Base-by-base conservation (phyloP, 805 yeast genomes). In the Candida incommunis region DNA sequence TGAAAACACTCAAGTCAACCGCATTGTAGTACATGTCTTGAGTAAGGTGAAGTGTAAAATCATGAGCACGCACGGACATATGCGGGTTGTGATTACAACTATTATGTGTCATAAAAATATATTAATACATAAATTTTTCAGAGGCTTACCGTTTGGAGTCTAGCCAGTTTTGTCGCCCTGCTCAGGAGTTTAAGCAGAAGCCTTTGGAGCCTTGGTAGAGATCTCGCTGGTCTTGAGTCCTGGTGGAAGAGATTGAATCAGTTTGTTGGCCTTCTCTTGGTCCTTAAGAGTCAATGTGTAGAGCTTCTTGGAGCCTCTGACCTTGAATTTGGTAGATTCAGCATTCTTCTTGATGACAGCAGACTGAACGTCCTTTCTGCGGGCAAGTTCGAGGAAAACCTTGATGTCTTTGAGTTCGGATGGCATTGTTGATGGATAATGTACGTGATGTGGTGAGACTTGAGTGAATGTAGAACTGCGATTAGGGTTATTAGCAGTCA, bases 201-300 rank as follows among this genome's bases (percentile, higher is more conserved):
- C 49, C 53, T 54, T 54, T 43, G 54, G 55, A 34, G 44, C 46
- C 53, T 52, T 53, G 50, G 50, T 54, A 45, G 50, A 46, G 50
- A 58, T 51, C 48, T 51, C 53, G 46, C 53, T 53, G 43, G 58
- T 56, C 46, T 50, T 51, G 31, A 61, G 53, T 43, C 64, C 60
- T 69, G 98, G 95, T 70, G 97, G 96, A 65, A 92, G 78, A 65
- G 97, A 83, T 77, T 88, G 96, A 67, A 84, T 80, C 74, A 92
- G 79, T 78, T 92, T 92, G 82, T 84, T 80, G 64, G 97, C 97
- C 80, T 87, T 88, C 70, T 85, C 82, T 65, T 86, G 82, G 71
- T 92, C 97, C 75, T 82, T 78, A 65, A 92, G 90, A 60, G 83
- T 83, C 71, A 90, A 77, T 61, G 98, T 92, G 84, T 92, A 92